A percentile compares a stretch with the other conserved stretches of the same genome.
Evolutionary conservation across 1,284 basidiomycete species (phyloP).

Genomic region (Microbotryomycetes sp.): DNA sequence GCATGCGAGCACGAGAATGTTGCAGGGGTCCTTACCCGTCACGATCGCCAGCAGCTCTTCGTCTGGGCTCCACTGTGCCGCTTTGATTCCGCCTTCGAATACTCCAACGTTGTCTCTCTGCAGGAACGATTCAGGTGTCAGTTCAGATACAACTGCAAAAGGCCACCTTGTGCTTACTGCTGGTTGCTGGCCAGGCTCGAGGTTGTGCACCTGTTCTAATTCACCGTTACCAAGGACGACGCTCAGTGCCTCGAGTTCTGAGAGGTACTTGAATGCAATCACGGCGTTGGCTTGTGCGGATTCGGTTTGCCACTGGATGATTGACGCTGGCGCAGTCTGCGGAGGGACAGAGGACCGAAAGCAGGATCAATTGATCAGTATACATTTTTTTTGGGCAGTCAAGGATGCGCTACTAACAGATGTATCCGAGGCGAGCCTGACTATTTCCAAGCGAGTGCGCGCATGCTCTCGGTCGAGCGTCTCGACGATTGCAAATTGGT

Average conservation of each 20-base stretch:
- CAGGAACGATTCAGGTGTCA: constrained; percentile 38
- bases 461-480: no score
- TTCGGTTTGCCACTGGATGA: constrained; percentile 2
- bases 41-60: constrained; percentile 72
- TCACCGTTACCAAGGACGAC: constrained; percentile 67
- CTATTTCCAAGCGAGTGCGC: no score
- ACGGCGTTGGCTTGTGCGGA: constrained; percentile 43
- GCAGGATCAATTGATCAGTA: no score
- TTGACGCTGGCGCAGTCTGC: no score
- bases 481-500: no score
- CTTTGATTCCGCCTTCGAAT: constrained; percentile 73
- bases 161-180: no score
- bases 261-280: constrained; percentile 56
- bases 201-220: constrained; percentile 53
- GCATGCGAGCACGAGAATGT: not conserved
- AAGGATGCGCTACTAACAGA: no score
- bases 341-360: no score
- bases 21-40: constrained; percentile 52
- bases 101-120: constrained; percentile 66
- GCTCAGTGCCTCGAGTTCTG: constrained; percentile 58
- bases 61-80: constrained; percentile 84
- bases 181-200: constrained; percentile 39
- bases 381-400: no score
- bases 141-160: no score
- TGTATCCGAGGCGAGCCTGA: no score